Base-by-base conservation (phyloP, 2,329 filamentous ascomycete species). In the Diaporthe vexans region DNA sequence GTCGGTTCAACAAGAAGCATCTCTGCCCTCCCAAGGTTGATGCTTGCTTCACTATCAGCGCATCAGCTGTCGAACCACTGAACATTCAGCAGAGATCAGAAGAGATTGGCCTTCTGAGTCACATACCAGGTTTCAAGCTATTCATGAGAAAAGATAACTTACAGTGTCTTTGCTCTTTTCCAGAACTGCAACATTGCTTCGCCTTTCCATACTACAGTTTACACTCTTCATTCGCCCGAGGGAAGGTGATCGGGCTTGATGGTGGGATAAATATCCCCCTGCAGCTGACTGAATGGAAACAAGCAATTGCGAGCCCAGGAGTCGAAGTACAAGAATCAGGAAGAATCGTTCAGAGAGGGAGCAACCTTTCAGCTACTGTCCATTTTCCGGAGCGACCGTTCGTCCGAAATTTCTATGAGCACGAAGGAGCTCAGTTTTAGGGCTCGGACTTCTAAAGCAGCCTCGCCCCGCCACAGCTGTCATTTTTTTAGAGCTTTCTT, bases 381-480 rank as follows among this genome's bases (percentile, higher is more conserved):
- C 17, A 33, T 11, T 51, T 21, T 52, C 17, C 21, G 17, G 21
- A 40, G 40, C 35, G 8, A 52, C 29, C 29, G 37, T 52, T 13
- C 29, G 15, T 67, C 63, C 29, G 61, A 51, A 67, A 29, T 21
- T 24, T 51, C 35, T 48, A 29, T 67, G 61, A 35, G 43, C 9
- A 35, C 13, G 7, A 13, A 17, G 46, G 63, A 6, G 29, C 46
- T 67, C 46, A 67, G 13, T 3, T 33, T 0, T 33, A 46, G 59
- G 17, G 17, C 24, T 7, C 7, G 10, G 9, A 21, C 17, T 67
- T 52, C 46, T 37, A 4, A n/a, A n/a, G 2, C 46, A 26, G 46
- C 46, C 46, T 67, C 19, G 29, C 17, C 29, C 40, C 13, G 21
- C 46, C 26, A 26, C 29, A 35, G 46, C 29, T 21, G 29, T 35